Evolutionary conservation across 345 rosid genomes (phyloP).

Genomic region (Salix caprea): DNA sequence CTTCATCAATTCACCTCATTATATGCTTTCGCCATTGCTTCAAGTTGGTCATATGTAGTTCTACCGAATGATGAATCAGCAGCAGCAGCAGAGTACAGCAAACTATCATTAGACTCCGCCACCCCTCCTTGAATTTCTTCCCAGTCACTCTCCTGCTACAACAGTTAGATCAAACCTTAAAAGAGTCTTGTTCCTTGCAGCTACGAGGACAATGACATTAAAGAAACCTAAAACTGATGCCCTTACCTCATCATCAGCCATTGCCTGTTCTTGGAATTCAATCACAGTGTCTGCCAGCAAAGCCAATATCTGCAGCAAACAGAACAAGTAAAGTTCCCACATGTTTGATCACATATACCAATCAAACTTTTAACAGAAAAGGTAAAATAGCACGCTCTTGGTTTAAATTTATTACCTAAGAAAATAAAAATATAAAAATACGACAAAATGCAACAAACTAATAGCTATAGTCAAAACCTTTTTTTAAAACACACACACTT

Average conservation of each 20-base stretch:
- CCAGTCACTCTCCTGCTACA: conserved; percentile 73
- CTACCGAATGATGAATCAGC: conserved; percentile 44
- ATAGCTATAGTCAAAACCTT: too few species aligned
- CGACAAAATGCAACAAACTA: not conserved
- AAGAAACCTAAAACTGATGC: conserved; percentile 4
- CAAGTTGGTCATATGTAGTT: conserved; percentile 68
- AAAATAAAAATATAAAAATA: too few species aligned
- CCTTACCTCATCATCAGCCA: conserved; percentile 60
- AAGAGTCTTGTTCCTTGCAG: not conserved
- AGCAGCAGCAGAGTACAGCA: conserved; percentile 45
- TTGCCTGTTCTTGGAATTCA: conserved; percentile 81
- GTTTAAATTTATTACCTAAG: not conserved
- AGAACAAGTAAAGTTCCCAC: not conserved
- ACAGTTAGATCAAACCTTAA: not conserved
- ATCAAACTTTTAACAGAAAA: not conserved
- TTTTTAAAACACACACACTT: not conserved
- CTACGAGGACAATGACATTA: not conserved
- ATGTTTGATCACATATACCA: not conserved
- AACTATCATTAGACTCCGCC: conserved; percentile 40
- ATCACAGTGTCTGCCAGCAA: conserved; percentile 67
- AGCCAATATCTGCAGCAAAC: conserved; percentile 58
- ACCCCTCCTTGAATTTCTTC: conserved; percentile 67
- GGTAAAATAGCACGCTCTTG: not conserved
- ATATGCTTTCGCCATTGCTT: conserved; percentile 66
- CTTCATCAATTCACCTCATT: conserved; percentile 41